Percentiles rank a stretch among this genome's conserved stretches.
phyloP scores from a whole-genome alignment of 257 asterid genomes.

The Primulina eburnea region DNA sequence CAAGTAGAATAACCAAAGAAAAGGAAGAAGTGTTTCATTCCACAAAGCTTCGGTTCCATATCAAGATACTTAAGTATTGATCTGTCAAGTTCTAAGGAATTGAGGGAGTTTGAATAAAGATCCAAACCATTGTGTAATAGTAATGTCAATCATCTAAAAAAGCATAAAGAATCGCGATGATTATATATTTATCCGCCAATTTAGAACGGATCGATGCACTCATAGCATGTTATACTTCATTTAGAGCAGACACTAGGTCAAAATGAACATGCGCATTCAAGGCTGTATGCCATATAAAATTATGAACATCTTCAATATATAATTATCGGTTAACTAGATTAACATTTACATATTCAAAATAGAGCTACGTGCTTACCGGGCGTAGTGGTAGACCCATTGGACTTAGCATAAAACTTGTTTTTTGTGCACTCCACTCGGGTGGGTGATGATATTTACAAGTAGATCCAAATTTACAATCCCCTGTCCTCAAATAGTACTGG shows the following conservation, averaged over 20 bases:
- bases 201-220: not conserved
- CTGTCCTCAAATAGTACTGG: slow-evolving; percentile 75
- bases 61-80: not conserved
- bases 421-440: slow-evolving; percentile 56
- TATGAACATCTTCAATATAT: not conserved
- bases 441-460: slow-evolving; percentile 96
- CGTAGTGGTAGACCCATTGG: slow-evolving; percentile 88
- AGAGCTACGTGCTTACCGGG: slow-evolving; percentile 53
- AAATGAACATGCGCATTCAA: not conserved
- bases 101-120: not conserved
- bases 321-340: not conserved
- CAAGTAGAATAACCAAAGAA: not conserved
- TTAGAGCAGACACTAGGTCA: not conserved
- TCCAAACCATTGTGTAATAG: not conserved
- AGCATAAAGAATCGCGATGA: not conserved
- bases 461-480: slow-evolving; percentile 82
- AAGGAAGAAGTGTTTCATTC: too few relatives aligned
- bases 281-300: not conserved
- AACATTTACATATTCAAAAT: not conserved
- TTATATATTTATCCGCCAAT: not conserved
- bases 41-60: not conserved
- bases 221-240: not conserved
- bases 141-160: not conserved
- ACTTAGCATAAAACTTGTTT: slow-evolving; percentile 57
- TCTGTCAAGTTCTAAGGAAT: not conserved